Conservation (phyloP, 2,329 filamentous ascomycete genomes). For the Stemphylium vesicarium region DNA sequence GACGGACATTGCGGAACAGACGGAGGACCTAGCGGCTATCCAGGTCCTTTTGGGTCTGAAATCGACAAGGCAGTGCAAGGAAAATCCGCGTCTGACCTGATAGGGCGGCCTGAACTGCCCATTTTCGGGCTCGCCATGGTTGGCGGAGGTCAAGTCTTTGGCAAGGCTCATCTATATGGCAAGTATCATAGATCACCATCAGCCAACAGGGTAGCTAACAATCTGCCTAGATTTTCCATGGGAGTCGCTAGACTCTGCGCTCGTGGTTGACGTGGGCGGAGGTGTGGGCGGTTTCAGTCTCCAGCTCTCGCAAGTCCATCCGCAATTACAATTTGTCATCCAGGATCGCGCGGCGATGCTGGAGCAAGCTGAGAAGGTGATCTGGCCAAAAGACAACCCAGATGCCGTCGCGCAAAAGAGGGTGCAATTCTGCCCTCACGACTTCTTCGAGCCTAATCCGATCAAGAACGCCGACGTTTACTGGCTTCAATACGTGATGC, state of each 20-base stretch:
- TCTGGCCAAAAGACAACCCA: neutral
- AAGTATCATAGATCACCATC: neutral
- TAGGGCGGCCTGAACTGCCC: constrained; percentile 29
- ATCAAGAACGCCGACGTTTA: constrained; percentile 42
- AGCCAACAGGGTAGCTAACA: neutral
- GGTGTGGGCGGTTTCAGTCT: constrained; percentile 36
- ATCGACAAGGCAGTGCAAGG: constrained; percentile 6
- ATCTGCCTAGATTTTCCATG: neutral
- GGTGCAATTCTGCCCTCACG: constrained; percentile 35
- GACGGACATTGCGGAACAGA: constrained; percentile 6
- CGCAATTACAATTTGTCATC: constrained; percentile 10
- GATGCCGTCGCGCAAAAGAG: neutral
- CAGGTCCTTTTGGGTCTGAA: constrained; percentile 32
- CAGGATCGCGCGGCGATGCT: constrained; percentile 18
- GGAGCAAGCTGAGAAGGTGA: neutral
- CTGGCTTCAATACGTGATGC: constrained; percentile 41
- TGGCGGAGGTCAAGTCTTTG: constrained; percentile 35
- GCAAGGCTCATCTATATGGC: constrained; percentile 37
- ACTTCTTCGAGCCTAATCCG: constrained; percentile 43
- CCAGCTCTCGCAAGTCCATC: constrained; percentile 1
- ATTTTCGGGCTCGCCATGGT: constrained; percentile 39
- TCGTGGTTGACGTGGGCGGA: constrained; percentile 43
- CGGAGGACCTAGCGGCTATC: constrained; percentile 17
- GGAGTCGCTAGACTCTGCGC: constrained; percentile 14
- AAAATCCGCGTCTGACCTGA: constrained; percentile 10